Evolutionary conservation across 106 monocot species (phyloP), one percentile per base, ranked within the genome.

Genomic region (Allium cepa): DNA sequence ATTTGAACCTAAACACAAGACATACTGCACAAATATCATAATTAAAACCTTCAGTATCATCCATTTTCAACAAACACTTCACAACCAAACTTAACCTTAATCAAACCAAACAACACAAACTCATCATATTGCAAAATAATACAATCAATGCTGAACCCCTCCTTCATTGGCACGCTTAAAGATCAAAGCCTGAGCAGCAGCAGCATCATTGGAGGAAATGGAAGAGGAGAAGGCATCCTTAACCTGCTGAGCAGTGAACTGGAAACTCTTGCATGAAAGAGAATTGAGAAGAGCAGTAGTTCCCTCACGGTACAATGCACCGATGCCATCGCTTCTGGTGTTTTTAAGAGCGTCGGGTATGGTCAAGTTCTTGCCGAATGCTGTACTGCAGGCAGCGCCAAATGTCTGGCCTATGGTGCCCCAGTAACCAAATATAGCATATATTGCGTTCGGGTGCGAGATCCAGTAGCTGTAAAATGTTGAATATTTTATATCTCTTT

Each of bases 111-210:
- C 36, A 36, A 36, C 36, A 36, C 36, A 36, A 36, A 36, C 36
- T 36, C 36, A 36, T 36, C 4, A 36, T 36, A 36, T 2, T 36
- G 36, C 36, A 36, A 36, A 36, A 36, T 36, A 36, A 36, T 1
- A 36, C 5, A 36, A 36, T 11, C 11, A 64, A 10, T 64, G 48
- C 64, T 64, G 9, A 14, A 49, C 48, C 15, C 56, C 64, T 11
- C 84, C 87, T 26, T 90, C 84, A 22, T 94, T 94, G 13, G 94
- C 94, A 8, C 72, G 60, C 78, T 79, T 78, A 82, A 94, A 94
- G 56, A 82, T 47, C 74, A 71, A 47, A 0, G 94, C 94, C 67
- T 94, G 94, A 8, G 68, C 59, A 7, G 68, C 55, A 1, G 77
- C 80, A 1, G 94, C 94, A 10, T 76, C 73, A 6, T 76, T 70